phyloP scores from a whole-genome alignment of 495 filamentous ascomycete genomes.

The Penicillium robsamsonii region DNA sequence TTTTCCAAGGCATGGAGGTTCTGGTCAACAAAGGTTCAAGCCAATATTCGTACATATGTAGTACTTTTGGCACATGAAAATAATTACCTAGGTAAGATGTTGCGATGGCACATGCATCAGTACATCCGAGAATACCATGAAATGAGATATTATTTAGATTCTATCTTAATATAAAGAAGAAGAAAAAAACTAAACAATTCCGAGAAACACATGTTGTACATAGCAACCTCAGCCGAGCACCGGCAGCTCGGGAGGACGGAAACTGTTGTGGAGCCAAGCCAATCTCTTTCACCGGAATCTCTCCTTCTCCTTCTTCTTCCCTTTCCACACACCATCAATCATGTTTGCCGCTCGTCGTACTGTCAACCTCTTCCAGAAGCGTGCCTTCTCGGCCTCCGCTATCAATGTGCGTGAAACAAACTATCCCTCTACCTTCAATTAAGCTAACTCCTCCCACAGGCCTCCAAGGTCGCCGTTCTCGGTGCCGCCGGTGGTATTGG shows the following conservation, averaged over 20 bases:
- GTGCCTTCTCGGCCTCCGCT: constrained; percentile 91
- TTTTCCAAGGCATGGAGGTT: neutral
- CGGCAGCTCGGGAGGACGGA: constrained; percentile 27
- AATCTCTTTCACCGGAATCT: constrained; percentile 29
- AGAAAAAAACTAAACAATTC: neutral
- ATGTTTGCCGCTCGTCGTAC: constrained; percentile 79
- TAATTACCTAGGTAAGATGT: neutral
- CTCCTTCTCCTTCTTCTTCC: constrained; percentile 16
- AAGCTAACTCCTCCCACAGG: constrained; percentile 49
- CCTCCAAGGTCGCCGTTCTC: constrained; percentile 94
- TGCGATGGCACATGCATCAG: constrained; percentile 2
- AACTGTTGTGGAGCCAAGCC: constrained; percentile 18
- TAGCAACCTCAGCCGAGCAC: constrained; percentile 6
- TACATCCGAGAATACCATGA: neutral
- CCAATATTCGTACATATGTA: no score
- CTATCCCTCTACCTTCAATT: constrained; percentile 12
- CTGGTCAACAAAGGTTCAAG: no score
- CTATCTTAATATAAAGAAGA: neutral
- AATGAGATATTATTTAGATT: neutral
- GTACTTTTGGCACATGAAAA: neutral
- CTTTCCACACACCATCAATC: constrained; percentile 16
- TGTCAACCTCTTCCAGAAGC: constrained; percentile 73
- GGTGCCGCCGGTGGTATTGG: constrained; percentile 97
- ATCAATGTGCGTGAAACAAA: constrained; percentile 63
- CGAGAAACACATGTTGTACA: neutral